A percentile compares a stretch with the other conserved stretches of the same genome.
These are phyloP conservation scores for Ganoderma multipileum DNA, from an alignment of 1,284 basidiomycete genomes.

Conservation along the genomic window DNA sequence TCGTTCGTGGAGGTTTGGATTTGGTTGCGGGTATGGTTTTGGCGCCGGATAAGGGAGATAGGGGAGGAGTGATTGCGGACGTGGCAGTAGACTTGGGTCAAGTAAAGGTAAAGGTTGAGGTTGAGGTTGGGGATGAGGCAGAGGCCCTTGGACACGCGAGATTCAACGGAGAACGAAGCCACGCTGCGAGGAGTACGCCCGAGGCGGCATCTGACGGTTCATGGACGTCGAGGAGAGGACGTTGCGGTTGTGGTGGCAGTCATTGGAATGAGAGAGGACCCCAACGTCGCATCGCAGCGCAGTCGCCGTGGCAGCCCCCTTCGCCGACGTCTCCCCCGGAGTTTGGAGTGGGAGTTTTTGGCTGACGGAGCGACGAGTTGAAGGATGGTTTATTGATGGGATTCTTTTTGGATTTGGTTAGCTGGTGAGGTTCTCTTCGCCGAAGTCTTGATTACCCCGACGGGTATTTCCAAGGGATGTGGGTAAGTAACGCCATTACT, in stretches of 20 bases:
- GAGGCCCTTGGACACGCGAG: slow-evolving; percentile 6
- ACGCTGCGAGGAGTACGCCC: slow-evolving; percentile 17
- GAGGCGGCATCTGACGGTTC: slow-evolving; percentile 27
- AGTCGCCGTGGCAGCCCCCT: slow-evolving; percentile 12
- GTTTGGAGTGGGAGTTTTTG: slow-evolving; percentile 45
- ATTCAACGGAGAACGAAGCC: slow-evolving; percentile 4
- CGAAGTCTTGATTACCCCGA: slow-evolving; percentile 96
- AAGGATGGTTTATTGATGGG: slow-evolving; percentile 83
- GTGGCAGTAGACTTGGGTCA: slow-evolving; percentile 14
- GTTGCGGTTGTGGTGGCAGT: slow-evolving; percentile 9
- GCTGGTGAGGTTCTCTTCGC: slow-evolving; percentile 98
- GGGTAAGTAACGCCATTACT: slow-evolving; percentile 69
- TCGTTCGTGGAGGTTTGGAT: slow-evolving; percentile 28
- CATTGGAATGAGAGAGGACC: slow-evolving; percentile 17
- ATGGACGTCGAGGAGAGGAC: slow-evolving; percentile 20
- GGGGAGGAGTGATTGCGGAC: slow-evolving; percentile 17
- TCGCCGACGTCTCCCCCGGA: slow-evolving; percentile 30
- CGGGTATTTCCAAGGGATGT: slow-evolving; percentile 97
- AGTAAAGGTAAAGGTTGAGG: slow-evolving; percentile 12
- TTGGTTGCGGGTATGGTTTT: slow-evolving; percentile 17
- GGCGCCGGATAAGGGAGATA: slow-evolving; percentile 14
- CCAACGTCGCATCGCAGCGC: slow-evolving; percentile 7
- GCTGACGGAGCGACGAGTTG: slow-evolving; percentile 73
- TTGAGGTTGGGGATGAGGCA: slow-evolving; percentile 10
- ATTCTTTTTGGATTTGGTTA: slow-evolving; percentile 81